Evolutionary conservation across 768 basidiomycete genomes (phyloP), one percentile per base, ranked within the genome.

Genomic region (Daedaleopsis sinensis): DNA sequence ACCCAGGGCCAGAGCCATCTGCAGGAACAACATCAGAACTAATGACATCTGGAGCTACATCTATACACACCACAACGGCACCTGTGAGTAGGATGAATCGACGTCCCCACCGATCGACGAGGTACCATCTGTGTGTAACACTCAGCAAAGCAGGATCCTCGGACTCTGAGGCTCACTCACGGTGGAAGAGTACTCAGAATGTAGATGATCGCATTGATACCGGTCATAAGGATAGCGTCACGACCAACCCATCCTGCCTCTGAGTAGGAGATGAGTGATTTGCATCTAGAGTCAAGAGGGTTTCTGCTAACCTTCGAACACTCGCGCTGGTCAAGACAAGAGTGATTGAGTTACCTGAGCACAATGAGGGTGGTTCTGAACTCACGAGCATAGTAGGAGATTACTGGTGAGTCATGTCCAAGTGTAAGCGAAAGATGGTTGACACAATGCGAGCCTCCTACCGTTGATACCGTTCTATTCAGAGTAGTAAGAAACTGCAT

Each of bases 201-300:
- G 65, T 94, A 94, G 62, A 94, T 88, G 56, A 91, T 79, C 8
- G 90, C 86, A 68, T 97, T 98, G 70, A 97, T 91, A 1, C 95
- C 96, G 13, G 95, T 93, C 96, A 98, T 98, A 24, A 98, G 80
- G 62, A 98, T 85, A 13, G 96, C 96, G 69, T 96, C 87, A 43
- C 96, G 84, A 15, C 96, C 96, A 55, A 95, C 82, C 94, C 95
- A 98, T 58, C 96, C 96, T 55, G 96, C 96, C 81, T 89, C 93
- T 95, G 71, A 36, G 61, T n/a, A 58, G 52, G 42, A 35, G n/a
- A 37, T 58, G 70, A 54, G 38, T 36, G 35, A 24, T 1, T 47
- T 32, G 23, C 18, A 1, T 18, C 12, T 8, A 10, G 21, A 5
- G 16, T 8, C 3, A 18, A 13, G 27, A 5, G 48, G 5, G n/a